Conservation (phyloP, 176 grass and related monocot species). For the Neostapfia colusana region DNA sequence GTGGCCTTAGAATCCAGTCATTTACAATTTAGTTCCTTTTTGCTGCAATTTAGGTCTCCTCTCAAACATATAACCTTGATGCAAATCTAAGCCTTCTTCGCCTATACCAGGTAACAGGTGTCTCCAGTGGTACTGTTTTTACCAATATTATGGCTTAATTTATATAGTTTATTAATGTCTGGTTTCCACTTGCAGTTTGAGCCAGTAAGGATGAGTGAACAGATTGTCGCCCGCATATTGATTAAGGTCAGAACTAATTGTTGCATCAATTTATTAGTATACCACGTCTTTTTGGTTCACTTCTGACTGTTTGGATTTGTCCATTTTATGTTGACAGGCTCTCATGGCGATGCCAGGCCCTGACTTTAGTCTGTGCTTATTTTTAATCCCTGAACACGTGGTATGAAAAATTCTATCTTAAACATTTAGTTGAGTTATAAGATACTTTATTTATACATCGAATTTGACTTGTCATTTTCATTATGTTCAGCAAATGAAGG, state of each 20-base stretch:
- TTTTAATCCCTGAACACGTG: conserved; percentile 97
- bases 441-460: conserved; percentile 1
- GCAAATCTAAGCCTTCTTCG: conserved; percentile 97
- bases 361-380: conserved; percentile 94
- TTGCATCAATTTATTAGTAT: background rate
- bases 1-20: background rate
- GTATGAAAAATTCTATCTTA: conserved; percentile 44
- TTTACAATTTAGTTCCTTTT: background rate
- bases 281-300: background rate
- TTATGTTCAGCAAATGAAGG: conserved; percentile 85
- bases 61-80: conserved; percentile 91
- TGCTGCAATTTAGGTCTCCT: conserved; percentile 63
- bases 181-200: conserved; percentile 71
- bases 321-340: conserved; percentile 60
- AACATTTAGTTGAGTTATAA: background rate
- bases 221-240: conserved; percentile 77
- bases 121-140: background rate
- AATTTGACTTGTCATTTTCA: conserved; percentile 8
- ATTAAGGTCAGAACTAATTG: conserved; percentile 62
- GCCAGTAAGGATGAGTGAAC: conserved; percentile 70
- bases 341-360: conserved; percentile 95
- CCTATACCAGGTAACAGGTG: conserved; percentile 70
- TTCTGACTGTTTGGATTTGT: conserved; percentile 14
- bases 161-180: conserved; percentile 14
- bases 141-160: background rate